These are phyloP conservation scores for Rhynchosporium graminicola DNA, from an alignment of 2,329 filamentous ascomycete genomes.

Conservation along the genomic window DNA sequence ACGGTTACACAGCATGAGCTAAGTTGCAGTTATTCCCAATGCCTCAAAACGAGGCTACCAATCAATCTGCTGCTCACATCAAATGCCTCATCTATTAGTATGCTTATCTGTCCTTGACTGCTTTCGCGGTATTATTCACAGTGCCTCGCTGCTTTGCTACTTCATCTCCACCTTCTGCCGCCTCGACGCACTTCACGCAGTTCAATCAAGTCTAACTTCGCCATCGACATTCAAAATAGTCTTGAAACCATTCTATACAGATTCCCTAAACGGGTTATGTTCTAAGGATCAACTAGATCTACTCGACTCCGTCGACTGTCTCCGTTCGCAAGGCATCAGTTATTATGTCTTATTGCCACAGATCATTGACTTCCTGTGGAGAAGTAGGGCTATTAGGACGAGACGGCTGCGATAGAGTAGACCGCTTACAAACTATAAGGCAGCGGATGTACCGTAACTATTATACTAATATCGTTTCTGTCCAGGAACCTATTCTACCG, in stretches of 20 bases:
- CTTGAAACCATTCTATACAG: conserved; percentile 23
- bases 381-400: no score
- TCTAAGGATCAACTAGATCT: conserved; percentile 34
- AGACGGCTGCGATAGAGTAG: no score
- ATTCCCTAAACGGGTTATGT: conserved; percentile 27
- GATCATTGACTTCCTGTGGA: no score
- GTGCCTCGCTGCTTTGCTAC: conserved; percentile 16
- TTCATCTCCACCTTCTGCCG: conserved; percentile 7
- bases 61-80: conserved; percentile 14
- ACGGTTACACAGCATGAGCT: neutral
- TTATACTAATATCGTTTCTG: no score
- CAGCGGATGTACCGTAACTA: no score
- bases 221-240: neutral
- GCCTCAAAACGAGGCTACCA: conserved; percentile 19
- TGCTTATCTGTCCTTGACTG: conserved; percentile 16
- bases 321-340: conserved; percentile 36
- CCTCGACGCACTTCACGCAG: conserved; percentile 10
- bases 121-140: conserved; percentile 14
- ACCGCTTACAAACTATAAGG: no score
- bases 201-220: conserved; percentile 1
- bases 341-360: conserved; percentile 38
- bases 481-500: no score
- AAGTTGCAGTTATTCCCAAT: conserved; percentile 18
- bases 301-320: conserved; percentile 34
- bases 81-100: conserved; percentile 9